These are phyloP conservation scores for Kodamaea sagamina DNA, from an alignment of 805 yeast species.

Conservation along the genomic window DNA sequence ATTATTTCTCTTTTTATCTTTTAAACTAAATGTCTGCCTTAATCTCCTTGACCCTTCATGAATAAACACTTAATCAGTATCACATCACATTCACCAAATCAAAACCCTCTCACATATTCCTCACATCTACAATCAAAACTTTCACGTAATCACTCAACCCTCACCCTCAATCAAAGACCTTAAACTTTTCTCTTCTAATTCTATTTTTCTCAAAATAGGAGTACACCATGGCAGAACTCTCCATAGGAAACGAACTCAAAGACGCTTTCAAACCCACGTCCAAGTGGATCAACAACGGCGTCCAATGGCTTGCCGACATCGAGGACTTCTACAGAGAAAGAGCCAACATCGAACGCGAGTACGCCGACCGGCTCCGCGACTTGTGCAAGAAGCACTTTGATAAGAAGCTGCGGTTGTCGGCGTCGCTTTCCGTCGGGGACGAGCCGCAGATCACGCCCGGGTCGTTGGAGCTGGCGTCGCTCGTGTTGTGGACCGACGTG, in stretches of 20 bases:
- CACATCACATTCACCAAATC: no score
- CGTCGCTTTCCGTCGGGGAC: constrained; percentile 83
- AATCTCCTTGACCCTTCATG: no score
- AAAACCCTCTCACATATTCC: no score
- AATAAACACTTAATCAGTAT: no score
- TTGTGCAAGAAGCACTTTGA: constrained; percentile 70
- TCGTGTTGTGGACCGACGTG: constrained; percentile 89
- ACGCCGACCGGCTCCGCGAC: constrained; percentile 63
- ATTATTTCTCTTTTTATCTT: no score
- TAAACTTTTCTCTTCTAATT: no score
- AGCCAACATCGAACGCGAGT: constrained; percentile 79
- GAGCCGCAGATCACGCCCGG: constrained; percentile 93
- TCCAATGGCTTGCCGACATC: constrained; percentile 74
- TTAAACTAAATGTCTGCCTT: no score
- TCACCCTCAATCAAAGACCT: no score
- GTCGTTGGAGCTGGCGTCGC: constrained; percentile 80
- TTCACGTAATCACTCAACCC: no score
- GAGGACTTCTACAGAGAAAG: constrained; percentile 84
- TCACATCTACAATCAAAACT: no score
- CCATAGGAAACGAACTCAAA: constrained; percentile 71
- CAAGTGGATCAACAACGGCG: constrained; percentile 76
- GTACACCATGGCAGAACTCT: constrained; percentile 15
- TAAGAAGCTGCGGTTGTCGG: constrained; percentile 69
- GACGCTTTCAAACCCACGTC: constrained; percentile 79
- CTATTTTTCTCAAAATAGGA: not conserved